Evolutionary conservation across 2,329 filamentous ascomycete species (phyloP), one percentile per base, ranked within the genome.

Genomic region (Pestalotiopsis sp.): DNA sequence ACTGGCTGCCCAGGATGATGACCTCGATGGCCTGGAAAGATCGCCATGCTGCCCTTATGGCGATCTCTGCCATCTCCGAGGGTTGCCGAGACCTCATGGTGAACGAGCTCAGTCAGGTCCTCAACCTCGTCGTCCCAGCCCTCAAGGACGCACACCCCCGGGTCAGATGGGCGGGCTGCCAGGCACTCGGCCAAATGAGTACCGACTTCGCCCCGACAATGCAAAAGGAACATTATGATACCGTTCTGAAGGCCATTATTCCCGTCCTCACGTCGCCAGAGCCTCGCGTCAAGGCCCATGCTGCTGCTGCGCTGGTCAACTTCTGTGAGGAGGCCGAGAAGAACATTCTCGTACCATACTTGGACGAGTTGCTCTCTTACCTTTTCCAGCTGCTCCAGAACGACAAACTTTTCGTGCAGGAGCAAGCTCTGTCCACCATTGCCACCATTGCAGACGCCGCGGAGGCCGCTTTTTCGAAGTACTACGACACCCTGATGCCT

Each of bases 291-390:
- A 97, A 98, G 83, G 95, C 96, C 2, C 96, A 99, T 78, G 96
- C 96, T 11, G 96, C 96, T 17, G 96, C 96, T n/a, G 96, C 96
- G 5, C 87, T 99, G 13, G 96, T 99, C 77, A 99, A 99, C 83
- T 99, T 99, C 81, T 99, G 96, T 80, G 96, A 99, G 80, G 96
- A 98, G 82, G 95, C 96, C 0, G 95, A 99, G 80, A 97, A 97
- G 83, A 88, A 88, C 67, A 92, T 94, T 23, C 86, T 99, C 17
- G 95, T 97, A 80, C 95, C 96, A 13, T 98, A 98, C 78, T 90
- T 99, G 11, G 95, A 97, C 77, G 89, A 94, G 72, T 87, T 99
- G 5, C 85, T 99, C 27, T 92, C 89, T 49, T 92, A 95, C 72
- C 87, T 99, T 13, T 93, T 98, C 81, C 90, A 92, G 75, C 88